These are phyloP conservation scores for Penicillium thymicola DNA, from an alignment of 2,329 filamentous ascomycete species.

Conservation along the genomic window DNA sequence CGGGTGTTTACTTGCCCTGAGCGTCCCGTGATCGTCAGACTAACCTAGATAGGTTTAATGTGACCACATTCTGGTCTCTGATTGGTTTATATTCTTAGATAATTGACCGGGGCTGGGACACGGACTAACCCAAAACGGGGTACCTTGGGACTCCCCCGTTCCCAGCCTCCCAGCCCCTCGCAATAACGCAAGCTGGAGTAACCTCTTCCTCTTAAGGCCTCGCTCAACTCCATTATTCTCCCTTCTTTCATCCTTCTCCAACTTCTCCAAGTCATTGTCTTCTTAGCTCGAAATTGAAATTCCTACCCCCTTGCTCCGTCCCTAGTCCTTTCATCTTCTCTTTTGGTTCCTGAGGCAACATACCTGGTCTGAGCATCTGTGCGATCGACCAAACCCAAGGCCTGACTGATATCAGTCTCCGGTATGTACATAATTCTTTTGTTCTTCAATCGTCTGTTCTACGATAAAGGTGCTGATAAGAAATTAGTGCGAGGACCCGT, in stretches of 20 bases:
- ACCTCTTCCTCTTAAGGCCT: slow-evolving; percentile 24
- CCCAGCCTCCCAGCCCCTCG: slow-evolving; percentile 26
- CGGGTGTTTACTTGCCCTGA: slow-evolving; percentile 25
- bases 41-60: slow-evolving; percentile 10
- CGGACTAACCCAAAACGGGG: slow-evolving; percentile 4
- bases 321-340: not conserved
- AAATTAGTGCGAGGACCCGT: slow-evolving; percentile 22
- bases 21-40: slow-evolving; percentile 20
- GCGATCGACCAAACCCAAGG: not conserved
- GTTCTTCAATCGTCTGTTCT: slow-evolving; percentile 7
- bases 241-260: slow-evolving; percentile 9
- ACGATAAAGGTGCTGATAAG: slow-evolving; percentile 8
- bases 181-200: slow-evolving; percentile 7
- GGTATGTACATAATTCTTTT: slow-evolving; percentile 26
- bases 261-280: slow-evolving; percentile 1
- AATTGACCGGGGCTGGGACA: slow-evolving; percentile 20
- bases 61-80: not conserved
- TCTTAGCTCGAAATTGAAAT: not conserved
- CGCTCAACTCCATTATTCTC: slow-evolving; percentile 12
- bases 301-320: not conserved
- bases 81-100: slow-evolving; percentile 16
- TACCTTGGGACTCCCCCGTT: slow-evolving; percentile 18
- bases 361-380: slow-evolving; percentile 6
- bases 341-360: slow-evolving; percentile 5
- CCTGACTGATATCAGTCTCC: slow-evolving; percentile 6